Percentiles rank a stretch among this genome's conserved stretches.
These are phyloP conservation scores for thale cress (Arabidopsis thaliana) DNA, from an alignment of 345 rosid species.

Conservation along the genomic window DNA sequence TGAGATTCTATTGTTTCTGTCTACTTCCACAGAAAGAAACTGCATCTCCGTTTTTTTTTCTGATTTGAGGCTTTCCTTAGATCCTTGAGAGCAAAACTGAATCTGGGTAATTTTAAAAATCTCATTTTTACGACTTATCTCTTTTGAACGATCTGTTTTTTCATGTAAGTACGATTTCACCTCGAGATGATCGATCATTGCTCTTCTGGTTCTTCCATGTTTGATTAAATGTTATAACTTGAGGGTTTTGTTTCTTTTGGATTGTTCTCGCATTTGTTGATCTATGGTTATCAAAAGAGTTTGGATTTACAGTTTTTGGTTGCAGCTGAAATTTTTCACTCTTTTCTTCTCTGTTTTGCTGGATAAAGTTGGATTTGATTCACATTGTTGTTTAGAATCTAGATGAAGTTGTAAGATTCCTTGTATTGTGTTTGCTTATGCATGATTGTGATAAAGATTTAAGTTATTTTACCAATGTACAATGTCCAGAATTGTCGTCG, in stretches of 20 bases:
- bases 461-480: conserved; percentile 8
- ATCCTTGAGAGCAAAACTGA: conserved; percentile 35
- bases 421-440: conserved; percentile 23
- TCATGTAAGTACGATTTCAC: conserved; percentile 3
- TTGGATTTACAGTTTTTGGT: not conserved
- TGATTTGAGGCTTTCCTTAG: conserved; percentile 14
- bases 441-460: conserved; percentile 21
- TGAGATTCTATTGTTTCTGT: conserved; percentile 20
- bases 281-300: conserved; percentile 3
- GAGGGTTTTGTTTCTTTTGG: conserved; percentile 1
- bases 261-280: conserved; percentile 13
- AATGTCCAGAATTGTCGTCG: conserved; percentile 12
- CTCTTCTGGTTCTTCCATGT: not conserved
- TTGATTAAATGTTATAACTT: not conserved
- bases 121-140: conserved; percentile 30
- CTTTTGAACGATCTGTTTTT: conserved; percentile 28
- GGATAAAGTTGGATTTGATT: conserved; percentile 10
- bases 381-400: conserved; percentile 2
- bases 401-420: not conserved
- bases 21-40: conserved; percentile 20
- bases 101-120: conserved; percentile 39
- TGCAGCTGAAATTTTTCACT: conserved; percentile 18
- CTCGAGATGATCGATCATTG: conserved; percentile 16
- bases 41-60: conserved; percentile 21
- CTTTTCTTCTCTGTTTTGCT: conserved; percentile 22